Conservation (phyloP, 148 eudicot genomes). For the Gaultheria prostrata region DNA sequence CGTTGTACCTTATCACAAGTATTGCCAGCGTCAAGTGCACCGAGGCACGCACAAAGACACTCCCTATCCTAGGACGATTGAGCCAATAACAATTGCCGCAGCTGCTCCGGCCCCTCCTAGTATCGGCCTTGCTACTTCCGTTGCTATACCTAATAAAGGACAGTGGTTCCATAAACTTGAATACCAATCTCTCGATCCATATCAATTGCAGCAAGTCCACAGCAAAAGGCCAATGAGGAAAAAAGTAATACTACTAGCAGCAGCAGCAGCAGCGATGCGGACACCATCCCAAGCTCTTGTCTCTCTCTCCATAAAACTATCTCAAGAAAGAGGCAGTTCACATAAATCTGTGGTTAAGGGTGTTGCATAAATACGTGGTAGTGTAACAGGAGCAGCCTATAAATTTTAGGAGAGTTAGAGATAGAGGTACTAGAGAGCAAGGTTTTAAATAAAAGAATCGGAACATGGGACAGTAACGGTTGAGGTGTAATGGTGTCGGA, state of each 20-base stretch:
- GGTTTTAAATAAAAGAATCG: too few species aligned
- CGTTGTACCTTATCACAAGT: constrained; percentile 38
- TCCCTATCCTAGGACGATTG: constrained; percentile 3
- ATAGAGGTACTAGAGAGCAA: too few species aligned
- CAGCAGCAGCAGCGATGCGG: constrained; percentile 33
- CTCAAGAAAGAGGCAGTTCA: too few species aligned
- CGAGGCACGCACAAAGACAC: constrained; percentile 47
- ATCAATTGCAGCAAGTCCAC: constrained; percentile 19
- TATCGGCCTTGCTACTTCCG: too few species aligned
- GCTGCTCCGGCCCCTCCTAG: too few species aligned
- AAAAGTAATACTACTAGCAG: not conserved
- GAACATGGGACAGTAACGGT: too few species aligned
- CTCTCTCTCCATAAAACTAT: constrained; percentile 11
- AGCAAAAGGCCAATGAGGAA: not conserved
- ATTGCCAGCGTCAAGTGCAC: constrained; percentile 46
- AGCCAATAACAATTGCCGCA: constrained; percentile 1
- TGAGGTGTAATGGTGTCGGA: too few species aligned
- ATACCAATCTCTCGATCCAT: constrained; percentile 26
- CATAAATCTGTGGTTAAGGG: too few species aligned
- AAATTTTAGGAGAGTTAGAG: too few species aligned
- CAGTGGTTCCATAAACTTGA: constrained; percentile 11
- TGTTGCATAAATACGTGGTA: too few species aligned
- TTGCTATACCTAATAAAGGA: constrained; percentile 12
- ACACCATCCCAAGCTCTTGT: constrained; percentile 26
- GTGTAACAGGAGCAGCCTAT: too few species aligned